phyloP scores from a whole-genome alignment of 2,329 filamentous ascomycete genomes.

The Fusarium euwallaceae region DNA sequence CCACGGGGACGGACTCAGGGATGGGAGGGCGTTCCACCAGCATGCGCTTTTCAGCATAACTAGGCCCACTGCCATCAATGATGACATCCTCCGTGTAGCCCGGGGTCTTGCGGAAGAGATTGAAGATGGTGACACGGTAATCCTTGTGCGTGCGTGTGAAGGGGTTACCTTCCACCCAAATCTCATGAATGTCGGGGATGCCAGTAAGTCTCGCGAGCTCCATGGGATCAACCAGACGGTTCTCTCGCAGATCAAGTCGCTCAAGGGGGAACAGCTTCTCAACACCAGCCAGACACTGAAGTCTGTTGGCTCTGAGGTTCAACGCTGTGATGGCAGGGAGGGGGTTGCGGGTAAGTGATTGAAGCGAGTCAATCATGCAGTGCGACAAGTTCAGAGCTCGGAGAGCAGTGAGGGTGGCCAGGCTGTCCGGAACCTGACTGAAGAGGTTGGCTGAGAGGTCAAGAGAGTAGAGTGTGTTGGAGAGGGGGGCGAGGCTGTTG shows the following conservation, averaged over 20 bases:
- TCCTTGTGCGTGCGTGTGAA: conserved; percentile 89
- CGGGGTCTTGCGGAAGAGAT: conserved; percentile 89
- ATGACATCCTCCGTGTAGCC: conserved; percentile 92
- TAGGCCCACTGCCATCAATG: conserved; percentile 86
- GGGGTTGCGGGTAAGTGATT: conserved; percentile 86
- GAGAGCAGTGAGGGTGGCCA: conserved; percentile 88
- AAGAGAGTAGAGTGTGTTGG: conserved; percentile 89
- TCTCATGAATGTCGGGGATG: conserved; percentile 90
- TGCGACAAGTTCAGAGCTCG: conserved; percentile 93
- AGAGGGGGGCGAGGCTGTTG: conserved; percentile 82
- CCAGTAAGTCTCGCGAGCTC: conserved; percentile 91
- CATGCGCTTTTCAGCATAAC: conserved; percentile 86
- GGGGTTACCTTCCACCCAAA: conserved; percentile 93
- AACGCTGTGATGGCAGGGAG: conserved; percentile 93
- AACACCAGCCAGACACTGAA: conserved; percentile 88
- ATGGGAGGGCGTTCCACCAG: conserved; percentile 86
- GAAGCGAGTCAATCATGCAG: conserved; percentile 96
- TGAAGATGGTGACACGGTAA: conserved; percentile 93
- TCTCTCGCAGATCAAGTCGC: conserved; percentile 90
- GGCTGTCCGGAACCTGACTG: conserved; percentile 91
- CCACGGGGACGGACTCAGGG: conserved; percentile 80
- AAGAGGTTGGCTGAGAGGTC: conserved; percentile 95
- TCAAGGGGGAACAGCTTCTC: conserved; percentile 91
- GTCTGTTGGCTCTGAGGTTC: conserved; percentile 89
- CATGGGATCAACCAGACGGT: conserved; percentile 88